Evolutionary conservation across 441 rosid species (phyloP).

Genomic region (Erodium moschatum): DNA sequence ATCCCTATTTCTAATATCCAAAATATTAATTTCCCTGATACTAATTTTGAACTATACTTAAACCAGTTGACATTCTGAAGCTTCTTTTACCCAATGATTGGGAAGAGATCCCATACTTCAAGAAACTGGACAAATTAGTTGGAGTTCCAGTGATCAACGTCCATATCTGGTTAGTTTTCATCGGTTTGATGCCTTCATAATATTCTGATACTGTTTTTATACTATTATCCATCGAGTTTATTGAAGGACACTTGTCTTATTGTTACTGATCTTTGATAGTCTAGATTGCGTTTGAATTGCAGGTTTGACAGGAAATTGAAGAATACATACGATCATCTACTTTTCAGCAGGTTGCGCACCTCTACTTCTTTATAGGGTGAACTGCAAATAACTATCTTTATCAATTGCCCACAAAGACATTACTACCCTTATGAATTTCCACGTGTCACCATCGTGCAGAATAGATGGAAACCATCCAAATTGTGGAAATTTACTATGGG

Average conservation of each 20-base stretch:
- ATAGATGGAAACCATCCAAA: too few relatives aligned
- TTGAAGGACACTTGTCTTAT: too few relatives aligned
- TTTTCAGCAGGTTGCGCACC: constrained; percentile 70
- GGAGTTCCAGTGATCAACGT: constrained; percentile 93
- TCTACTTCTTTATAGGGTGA: too few relatives aligned
- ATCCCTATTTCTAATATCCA: background rate
- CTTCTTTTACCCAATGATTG: constrained; percentile 74
- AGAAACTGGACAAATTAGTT: constrained; percentile 74
- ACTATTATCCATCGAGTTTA: too few relatives aligned
- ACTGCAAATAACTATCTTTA: too few relatives aligned
- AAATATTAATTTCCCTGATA: constrained; percentile 17
- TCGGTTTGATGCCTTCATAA: constrained; percentile 1
- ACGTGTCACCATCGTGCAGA: too few relatives aligned
- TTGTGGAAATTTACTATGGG: too few relatives aligned
- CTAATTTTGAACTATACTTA: constrained; percentile 17
- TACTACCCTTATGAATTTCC: too few relatives aligned
- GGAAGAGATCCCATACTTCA: constrained; percentile 74
- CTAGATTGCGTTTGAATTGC: constrained; percentile 20
- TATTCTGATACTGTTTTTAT: background rate
- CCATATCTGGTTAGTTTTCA: constrained; percentile 76
- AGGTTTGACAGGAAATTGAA: constrained; percentile 90
- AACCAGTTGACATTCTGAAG: constrained; percentile 76
- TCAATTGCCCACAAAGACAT: too few relatives aligned
- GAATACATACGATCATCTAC: constrained; percentile 80
- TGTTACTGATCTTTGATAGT: background rate